Conservation (phyloP, 2,329 filamentous ascomycete genomes). For the Cercospora sesami region DNA sequence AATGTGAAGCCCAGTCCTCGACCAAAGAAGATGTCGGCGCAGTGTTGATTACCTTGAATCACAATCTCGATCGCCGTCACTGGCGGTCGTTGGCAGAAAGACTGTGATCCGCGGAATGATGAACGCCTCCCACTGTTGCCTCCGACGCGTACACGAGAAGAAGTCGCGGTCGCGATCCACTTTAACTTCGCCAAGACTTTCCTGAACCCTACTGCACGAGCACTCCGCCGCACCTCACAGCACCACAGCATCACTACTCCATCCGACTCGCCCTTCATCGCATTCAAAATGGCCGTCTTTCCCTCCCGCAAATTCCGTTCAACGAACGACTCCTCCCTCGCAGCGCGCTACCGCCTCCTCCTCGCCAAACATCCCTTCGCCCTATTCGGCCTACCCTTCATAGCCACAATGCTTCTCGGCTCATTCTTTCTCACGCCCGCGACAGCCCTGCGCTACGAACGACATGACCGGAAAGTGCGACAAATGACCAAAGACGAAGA, state of each 20-base stretch:
- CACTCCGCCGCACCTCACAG: neutral
- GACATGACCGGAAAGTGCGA: constrained; percentile 84
- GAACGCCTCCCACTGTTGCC: constrained; percentile 7
- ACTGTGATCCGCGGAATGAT: neutral
- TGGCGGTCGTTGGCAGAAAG: neutral
- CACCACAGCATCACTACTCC: neutral
- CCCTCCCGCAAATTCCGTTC: constrained; percentile 58
- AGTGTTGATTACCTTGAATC: neutral
- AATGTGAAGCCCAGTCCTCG: neutral
- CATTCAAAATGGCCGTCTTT: constrained; percentile 38
- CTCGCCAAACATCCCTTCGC: constrained; percentile 82
- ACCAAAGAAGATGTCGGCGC: neutral
- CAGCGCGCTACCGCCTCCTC: constrained; percentile 71
- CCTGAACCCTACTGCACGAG: neutral
- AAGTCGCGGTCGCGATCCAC: constrained; percentile 11
- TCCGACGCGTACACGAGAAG: constrained; percentile 6
- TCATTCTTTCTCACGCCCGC: constrained; percentile 94
- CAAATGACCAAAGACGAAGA: constrained; percentile 84
- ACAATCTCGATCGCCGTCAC: neutral
- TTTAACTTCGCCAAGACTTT: constrained; percentile 1
- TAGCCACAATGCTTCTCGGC: constrained; percentile 83
- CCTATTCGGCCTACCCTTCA: constrained; percentile 90
- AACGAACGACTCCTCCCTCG: constrained; percentile 67
- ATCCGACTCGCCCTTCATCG: neutral
- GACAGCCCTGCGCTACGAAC: constrained; percentile 89